Evolutionary conservation across 805 yeast species (phyloP).

Genomic region (Starmerella etchellsii): DNA sequence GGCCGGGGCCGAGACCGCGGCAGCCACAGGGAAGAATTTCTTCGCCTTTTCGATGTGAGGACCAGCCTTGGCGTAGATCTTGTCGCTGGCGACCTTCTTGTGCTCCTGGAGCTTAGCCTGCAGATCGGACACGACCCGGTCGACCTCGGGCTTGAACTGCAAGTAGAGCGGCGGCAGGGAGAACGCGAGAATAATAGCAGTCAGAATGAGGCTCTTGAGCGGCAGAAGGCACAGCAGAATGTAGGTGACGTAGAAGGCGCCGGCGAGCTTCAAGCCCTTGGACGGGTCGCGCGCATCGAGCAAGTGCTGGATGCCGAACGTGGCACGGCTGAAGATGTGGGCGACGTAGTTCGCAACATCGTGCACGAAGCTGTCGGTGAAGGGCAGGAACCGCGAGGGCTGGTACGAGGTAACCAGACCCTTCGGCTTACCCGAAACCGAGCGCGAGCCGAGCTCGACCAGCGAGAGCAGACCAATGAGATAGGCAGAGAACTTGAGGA

Average conservation of each 20-base stretch:
- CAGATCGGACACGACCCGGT: slow-evolving; percentile 30
- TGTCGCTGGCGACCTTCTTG: slow-evolving; percentile 18
- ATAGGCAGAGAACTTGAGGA: slow-evolving; percentile 36
- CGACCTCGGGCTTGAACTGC: slow-evolving; percentile 65
- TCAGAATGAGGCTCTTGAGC: slow-evolving; percentile 50
- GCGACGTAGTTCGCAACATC: slow-evolving; percentile 30
- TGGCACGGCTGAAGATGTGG: slow-evolving; percentile 29
- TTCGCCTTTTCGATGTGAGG: slow-evolving; percentile 27
- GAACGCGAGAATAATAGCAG: slow-evolving; percentile 50
- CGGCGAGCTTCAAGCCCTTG: slow-evolving; percentile 51
- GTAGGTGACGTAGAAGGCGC: slow-evolving; percentile 57
- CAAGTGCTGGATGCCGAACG: slow-evolving; percentile 24
- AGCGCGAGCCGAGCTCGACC: slow-evolving; percentile 60
- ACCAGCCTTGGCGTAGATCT: slow-evolving; percentile 25
- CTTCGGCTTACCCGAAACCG: slow-evolving; percentile 47
- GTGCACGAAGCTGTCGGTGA: slow-evolving; percentile 31
- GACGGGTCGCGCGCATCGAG: slow-evolving; percentile 33
- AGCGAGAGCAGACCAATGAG: slow-evolving; percentile 52
- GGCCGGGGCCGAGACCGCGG: slow-evolving; percentile 19
- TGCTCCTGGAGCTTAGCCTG: slow-evolving; percentile 22
- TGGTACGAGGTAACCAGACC: slow-evolving; percentile 71
- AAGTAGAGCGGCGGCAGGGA: slow-evolving; percentile 63
- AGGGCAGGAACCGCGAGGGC: slow-evolving; percentile 38
- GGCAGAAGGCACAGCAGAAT: slow-evolving; percentile 66
- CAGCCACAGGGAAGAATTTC: slow-evolving; percentile 23